phyloP scores from a whole-genome alignment of 2,329 filamentous ascomycete species.

The Pseudogymnoascus sp. region DNA sequence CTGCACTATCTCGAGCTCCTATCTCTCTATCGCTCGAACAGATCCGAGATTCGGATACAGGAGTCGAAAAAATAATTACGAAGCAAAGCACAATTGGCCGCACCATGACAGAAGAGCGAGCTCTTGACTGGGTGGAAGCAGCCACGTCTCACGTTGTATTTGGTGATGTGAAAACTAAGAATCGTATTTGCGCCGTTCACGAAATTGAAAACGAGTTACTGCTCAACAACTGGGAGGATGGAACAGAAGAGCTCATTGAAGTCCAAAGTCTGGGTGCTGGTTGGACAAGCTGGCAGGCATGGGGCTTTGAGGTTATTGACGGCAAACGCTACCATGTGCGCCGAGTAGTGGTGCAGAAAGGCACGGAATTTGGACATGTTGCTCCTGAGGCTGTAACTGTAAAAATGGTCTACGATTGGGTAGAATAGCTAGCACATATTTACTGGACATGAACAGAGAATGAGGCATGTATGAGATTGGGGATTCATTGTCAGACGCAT shows the following conservation, averaged over 20 bases:
- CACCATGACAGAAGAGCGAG: not conserved
- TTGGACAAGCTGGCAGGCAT: not conserved
- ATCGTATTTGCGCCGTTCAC: not conserved
- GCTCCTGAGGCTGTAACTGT: not conserved
- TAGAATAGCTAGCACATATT: not conserved
- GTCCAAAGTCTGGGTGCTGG: not conserved
- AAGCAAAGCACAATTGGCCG: not conserved
- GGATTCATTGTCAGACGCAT: too few relatives aligned
- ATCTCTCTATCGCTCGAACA: not conserved
- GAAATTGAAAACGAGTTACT: not conserved
- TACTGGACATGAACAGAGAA: not conserved
- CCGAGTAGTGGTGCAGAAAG: not conserved
- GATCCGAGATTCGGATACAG: not conserved
- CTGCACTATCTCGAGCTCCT: not conserved
- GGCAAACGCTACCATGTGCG: not conserved
- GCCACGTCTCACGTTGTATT: not conserved
- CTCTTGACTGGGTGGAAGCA: not conserved
- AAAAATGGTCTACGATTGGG: not conserved
- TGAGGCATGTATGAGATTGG: too few relatives aligned
- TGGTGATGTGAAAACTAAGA: not conserved
- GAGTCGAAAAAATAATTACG: not conserved
- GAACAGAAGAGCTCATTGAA: not conserved
- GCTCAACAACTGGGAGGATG: not conserved
- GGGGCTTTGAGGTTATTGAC: not conserved
- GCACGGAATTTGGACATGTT: not conserved